These are phyloP conservation scores for Diplodia sapinea DNA, from an alignment of 2,329 filamentous ascomycete species.

Conservation along the genomic window DNA sequence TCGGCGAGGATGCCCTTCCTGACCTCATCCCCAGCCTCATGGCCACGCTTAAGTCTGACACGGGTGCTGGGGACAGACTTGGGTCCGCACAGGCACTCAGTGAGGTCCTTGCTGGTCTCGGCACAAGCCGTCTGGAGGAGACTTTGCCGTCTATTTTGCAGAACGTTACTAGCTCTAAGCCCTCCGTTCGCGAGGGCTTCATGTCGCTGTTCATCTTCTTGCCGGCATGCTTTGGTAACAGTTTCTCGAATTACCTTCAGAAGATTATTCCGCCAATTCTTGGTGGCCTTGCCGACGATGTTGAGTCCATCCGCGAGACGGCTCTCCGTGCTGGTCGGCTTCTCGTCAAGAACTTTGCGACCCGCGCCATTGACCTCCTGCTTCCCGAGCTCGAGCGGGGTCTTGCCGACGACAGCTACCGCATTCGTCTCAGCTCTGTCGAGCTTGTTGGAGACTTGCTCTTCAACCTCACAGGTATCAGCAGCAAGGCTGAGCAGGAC, in stretches of 20 bases:
- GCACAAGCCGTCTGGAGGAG: conserved; percentile 90
- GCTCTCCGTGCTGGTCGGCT: conserved; percentile 90
- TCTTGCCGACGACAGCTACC: conserved; percentile 95
- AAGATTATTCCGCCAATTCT: conserved; percentile 96
- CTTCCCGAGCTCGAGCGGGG: conserved; percentile 94
- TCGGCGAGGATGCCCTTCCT: conserved; percentile 93
- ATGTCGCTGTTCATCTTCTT: conserved; percentile 99
- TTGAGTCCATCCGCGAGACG: conserved; percentile 97
- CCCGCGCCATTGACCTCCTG: conserved; percentile 89
- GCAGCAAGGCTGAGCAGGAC: conserved; percentile 71
- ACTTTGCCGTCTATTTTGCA: conserved; percentile 95
- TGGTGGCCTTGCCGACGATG: conserved; percentile 89
- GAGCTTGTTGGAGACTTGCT: conserved; percentile 95
- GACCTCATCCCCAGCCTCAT: conserved; percentile 98
- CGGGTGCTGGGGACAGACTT: conserved; percentile 91
- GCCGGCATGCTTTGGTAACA: conserved; percentile 98
- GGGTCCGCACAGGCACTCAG: conserved; percentile 95
- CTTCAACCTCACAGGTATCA: conserved; percentile 97
- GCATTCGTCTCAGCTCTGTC: conserved; percentile 96
- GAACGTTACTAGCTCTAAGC: conserved; percentile 89
- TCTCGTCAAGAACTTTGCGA: conserved; percentile 97
- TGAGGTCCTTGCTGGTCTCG: conserved; percentile 93
- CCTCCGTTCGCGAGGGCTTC: conserved; percentile 93
- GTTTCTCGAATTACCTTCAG: conserved; percentile 93
- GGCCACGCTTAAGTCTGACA: conserved; percentile 96